A percentile compares a stretch with the other conserved stretches of the same genome.
Evolutionary conservation across 257 asterid genomes (phyloP).

Genomic region (Salvia rosmarinus): DNA sequence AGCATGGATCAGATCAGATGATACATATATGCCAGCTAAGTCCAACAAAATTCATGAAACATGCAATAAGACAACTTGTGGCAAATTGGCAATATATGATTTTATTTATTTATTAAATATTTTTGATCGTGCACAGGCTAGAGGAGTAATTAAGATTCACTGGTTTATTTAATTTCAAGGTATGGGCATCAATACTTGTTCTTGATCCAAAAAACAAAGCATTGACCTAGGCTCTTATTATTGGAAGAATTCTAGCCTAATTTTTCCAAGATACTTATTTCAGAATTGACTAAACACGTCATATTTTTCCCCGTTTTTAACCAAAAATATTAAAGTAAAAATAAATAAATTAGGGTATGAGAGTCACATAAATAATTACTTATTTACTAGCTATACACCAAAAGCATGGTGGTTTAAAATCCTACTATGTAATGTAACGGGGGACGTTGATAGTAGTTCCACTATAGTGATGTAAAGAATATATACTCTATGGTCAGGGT

Average conservation of each 20-base stretch:
- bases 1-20: conserved; percentile 6
- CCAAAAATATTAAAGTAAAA: too few species aligned
- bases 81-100: not conserved
- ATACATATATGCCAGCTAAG: conserved; percentile 8
- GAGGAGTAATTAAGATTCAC: not conserved
- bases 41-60: not conserved
- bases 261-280: not conserved
- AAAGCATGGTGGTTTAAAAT: too few species aligned
- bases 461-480: too few species aligned
- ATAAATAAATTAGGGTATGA: too few species aligned
- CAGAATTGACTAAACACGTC: too few species aligned
- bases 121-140: conserved; percentile 6
- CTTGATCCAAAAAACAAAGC: conserved; percentile 4
- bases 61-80: not conserved
- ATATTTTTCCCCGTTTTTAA: too few species aligned
- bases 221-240: not conserved
- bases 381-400: too few species aligned
- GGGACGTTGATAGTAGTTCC: too few species aligned
- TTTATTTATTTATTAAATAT: not conserved
- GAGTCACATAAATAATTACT: too few species aligned
- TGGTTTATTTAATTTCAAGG: conserved; percentile 4
- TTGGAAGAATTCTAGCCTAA: not conserved
- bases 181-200: conserved; percentile 29
- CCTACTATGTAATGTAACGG: too few species aligned
- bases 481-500: too few species aligned